Base-by-base conservation (phyloP, 257 asterid species). In the Solanum sejunctum region DNA sequence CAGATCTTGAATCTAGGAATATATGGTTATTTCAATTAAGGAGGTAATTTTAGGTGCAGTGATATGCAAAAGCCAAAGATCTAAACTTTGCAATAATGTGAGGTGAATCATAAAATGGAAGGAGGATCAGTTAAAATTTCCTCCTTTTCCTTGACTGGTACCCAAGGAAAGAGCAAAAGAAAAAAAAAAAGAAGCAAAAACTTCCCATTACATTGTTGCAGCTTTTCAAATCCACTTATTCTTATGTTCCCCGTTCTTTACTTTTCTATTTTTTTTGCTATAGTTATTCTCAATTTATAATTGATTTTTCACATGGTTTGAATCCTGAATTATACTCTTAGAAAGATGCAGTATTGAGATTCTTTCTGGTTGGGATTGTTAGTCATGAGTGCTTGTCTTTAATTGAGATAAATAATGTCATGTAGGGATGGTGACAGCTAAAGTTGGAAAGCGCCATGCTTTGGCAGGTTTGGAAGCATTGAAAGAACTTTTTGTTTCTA, bases 361-460 rank as follows among this genome's bases (percentile, higher is more conserved):
- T 77, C 81, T 75, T 15, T 75, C 45, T 49, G 15, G n/a, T 47
- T 3, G 21, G 4, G 63, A 15, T 77, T 77, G 26, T 26, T 77
- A 23, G 63, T 77, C 10, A 9, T 9, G 41, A 52, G 49, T 51
- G 47, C 47, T 78, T 28, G 64, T 26, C 15, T 78, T 28, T 83
- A 45, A 85, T 56, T 58, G 23, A 73, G n/a, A 47, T 64, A 77
- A 72, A 84, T 84, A 84, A 67, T 89, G 86, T 84, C 83, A 20
- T 89, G 93, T 94, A 95, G 99, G 98, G 86, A 94, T 97, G 99
- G 98, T 97, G 86, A 92, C 95, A 71, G 91, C 98, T 20, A 97
- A 95, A 91, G 92, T 97, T 64, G 99, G 99, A 80, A 97, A 97
- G 84, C 95, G 98, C 70, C 99, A 97, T 89, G 94, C 98, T 20